Evolutionary conservation across 2,329 filamentous ascomycete species (phyloP).

Genomic region (Endoconidiophora polonica): DNA sequence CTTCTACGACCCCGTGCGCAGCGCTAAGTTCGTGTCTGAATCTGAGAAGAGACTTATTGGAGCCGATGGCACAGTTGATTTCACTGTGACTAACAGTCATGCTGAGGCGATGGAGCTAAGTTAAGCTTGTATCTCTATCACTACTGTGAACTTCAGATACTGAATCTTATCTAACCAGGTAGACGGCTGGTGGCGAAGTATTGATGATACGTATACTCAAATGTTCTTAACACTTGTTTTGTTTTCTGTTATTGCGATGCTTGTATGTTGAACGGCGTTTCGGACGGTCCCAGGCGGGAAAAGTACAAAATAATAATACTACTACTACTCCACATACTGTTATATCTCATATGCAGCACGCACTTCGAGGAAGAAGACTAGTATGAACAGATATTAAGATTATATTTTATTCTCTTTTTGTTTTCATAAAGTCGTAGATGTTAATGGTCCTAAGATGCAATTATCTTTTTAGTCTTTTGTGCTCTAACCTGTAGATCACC

Average conservation of each 20-base stretch:
- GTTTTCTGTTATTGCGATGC: slow-evolving; percentile 4
- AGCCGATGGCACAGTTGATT: slow-evolving; percentile 63
- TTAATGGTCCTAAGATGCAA: background rate
- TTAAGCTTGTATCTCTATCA: slow-evolving; percentile 16
- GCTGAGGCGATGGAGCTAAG: slow-evolving; percentile 34
- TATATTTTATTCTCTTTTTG: background rate
- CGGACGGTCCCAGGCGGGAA: slow-evolving; percentile 10
- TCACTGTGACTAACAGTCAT: slow-evolving; percentile 39
- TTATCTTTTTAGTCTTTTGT: background rate
- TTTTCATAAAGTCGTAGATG: too few relatives aligned
- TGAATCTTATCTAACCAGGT: background rate
- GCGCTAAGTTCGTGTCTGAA: slow-evolving; percentile 76
- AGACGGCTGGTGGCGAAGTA: too few relatives aligned
- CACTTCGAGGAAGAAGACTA: background rate
- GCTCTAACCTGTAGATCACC: too few relatives aligned
- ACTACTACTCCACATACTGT: background rate
- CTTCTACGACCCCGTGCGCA: slow-evolving; percentile 80
- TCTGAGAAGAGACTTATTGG: slow-evolving; percentile 90
- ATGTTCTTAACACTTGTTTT: slow-evolving; percentile 5
- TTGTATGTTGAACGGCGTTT: slow-evolving; percentile 12
- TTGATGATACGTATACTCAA: slow-evolving; percentile 1
- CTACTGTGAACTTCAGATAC: background rate
- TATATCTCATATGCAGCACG: too few relatives aligned
- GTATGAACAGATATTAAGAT: too few relatives aligned
- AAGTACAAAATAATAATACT: slow-evolving; percentile 13